Base-by-base conservation (phyloP, 1,284 basidiomycete species). In the Ustilago sp. region DNA sequence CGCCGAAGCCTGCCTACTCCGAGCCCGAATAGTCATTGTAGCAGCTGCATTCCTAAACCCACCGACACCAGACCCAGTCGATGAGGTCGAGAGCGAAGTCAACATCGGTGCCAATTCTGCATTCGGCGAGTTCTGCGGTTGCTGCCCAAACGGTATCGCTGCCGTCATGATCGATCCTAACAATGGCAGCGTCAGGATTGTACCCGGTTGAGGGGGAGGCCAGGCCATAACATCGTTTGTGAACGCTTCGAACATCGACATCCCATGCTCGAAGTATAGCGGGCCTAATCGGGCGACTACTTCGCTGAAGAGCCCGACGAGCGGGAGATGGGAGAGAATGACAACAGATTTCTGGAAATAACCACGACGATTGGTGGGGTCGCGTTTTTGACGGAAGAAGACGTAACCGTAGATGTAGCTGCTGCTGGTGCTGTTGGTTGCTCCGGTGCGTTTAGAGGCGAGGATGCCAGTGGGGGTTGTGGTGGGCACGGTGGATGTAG, bases 241-340 rank as follows among this genome's bases (percentile, higher is more conserved):
- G 43, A 83, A 80, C 9, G 82, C 72, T 60, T 85, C 83, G 38
- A 85, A 74, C 71, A 81, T 82, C 34, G 78, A 67, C 66, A 81
- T 74, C 35, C 83, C 83, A 51, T 80, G 78, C 52, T 83, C 81
- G 62, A 84, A 85, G 65, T 82, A 85, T 6, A 80, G 58, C 23
- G 82, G 74, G 0, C 94, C 94, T 39, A 97, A 89, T 51, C 90
- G 89, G 17, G 89, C 88, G 12, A 92, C 88, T 6, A 95, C 86
- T 17, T 90, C 88, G 41, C 90, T 89, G 87, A 94, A 98, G 8
- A 99, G 87, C 0, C 93, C 89, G 0, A 95, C 93, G 83, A 93
- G 94, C 76, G 93, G 91, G 48, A 93, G 90, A 68, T 93, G 91
- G 0, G 94, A 92, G 9, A 97, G 88, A 38, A 96, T 90, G 28